Evolutionary conservation across 495 filamentous ascomycete genomes (phyloP).

Genomic region (Aspergillus heteromorphus): DNA sequence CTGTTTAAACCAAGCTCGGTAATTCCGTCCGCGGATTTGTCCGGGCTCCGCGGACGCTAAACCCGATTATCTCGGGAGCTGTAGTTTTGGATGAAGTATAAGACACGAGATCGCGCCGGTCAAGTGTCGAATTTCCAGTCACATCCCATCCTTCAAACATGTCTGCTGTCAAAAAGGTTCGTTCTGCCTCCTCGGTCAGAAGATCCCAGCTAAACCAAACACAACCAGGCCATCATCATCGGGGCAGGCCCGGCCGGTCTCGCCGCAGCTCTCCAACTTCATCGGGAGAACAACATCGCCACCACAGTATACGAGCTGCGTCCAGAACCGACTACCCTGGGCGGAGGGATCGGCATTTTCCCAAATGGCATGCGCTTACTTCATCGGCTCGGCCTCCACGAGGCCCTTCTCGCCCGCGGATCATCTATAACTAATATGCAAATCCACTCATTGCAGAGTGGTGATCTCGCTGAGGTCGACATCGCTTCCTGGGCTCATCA

Average conservation of each 20-base stretch:
- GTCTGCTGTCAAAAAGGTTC: not conserved
- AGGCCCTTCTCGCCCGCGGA: constrained; percentile 19
- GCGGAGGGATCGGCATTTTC: constrained; percentile 42
- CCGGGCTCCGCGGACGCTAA: not conserved
- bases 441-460: constrained; percentile 27
- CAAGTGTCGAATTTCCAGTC: not conserved
- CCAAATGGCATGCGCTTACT: constrained; percentile 47
- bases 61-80: not conserved
- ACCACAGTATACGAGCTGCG: constrained; percentile 30
- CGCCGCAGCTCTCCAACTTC: constrained; percentile 22
- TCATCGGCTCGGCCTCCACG: constrained; percentile 30
- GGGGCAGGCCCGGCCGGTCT: constrained; percentile 20
- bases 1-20: not conserved
- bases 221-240: constrained; percentile 15
- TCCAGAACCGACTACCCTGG: constrained; percentile 32
- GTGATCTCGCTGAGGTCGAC: constrained; percentile 19
- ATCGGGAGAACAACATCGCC: constrained; percentile 23
- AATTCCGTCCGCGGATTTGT: not conserved
- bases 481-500: constrained; percentile 13
- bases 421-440: constrained; percentile 15
- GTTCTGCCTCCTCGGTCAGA: not conserved
- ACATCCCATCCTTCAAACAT: not conserved
- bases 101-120: not conserved
- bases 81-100: not conserved
- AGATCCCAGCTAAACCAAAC: not conserved